Percentiles rank a stretch among this genome's conserved stretches.
Evolutionary conservation across 2,329 filamentous ascomycete species (phyloP).

Genomic region (Ophiosphaerella herpotricha): DNA sequence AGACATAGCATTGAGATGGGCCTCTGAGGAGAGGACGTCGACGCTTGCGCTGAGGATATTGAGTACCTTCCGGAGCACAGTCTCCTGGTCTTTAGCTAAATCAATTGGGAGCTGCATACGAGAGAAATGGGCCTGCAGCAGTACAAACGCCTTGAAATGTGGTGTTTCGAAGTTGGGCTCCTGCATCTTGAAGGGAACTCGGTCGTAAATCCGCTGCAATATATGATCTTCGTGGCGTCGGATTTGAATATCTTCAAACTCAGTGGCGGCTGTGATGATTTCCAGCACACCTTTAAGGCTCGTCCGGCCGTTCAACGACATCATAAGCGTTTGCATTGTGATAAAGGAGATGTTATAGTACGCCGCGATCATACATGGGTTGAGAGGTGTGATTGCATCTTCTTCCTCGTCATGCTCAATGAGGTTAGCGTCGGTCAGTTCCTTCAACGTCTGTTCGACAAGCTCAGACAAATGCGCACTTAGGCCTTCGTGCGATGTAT

Average conservation of each 20-base stretch:
- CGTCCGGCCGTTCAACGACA: slow-evolving; percentile 84
- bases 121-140: slow-evolving; percentile 96
- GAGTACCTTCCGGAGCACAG: slow-evolving; percentile 81
- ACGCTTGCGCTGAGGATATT: slow-evolving; percentile 89
- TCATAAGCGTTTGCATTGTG: slow-evolving; percentile 97
- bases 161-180: slow-evolving; percentile 87
- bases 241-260: slow-evolving; percentile 95
- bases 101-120: slow-evolving; percentile 96
- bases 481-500: slow-evolving; percentile 89
- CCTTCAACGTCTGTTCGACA: slow-evolving; percentile 89
- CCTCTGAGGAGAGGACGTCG: slow-evolving; percentile 93
- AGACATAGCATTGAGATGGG: slow-evolving; percentile 94
- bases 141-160: slow-evolving; percentile 97
- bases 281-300: slow-evolving; percentile 97
- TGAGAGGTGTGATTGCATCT: slow-evolving; percentile 84
- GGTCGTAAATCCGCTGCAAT: slow-evolving; percentile 89
- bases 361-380: slow-evolving; percentile 95
- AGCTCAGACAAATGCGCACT: slow-evolving; percentile 93
- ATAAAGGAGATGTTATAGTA: slow-evolving; percentile 99
- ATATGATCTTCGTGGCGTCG: slow-evolving; percentile 88
- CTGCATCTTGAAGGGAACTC: slow-evolving; percentile 92
- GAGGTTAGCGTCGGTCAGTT: slow-evolving; percentile 89
- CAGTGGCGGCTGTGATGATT: slow-evolving; percentile 94
- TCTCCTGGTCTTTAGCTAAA: slow-evolving; percentile 91
- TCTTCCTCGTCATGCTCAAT: slow-evolving; percentile 91